Conservation (phyloP, 2,329 filamentous ascomycete genomes). For the Fusarium tuaranense region DNA sequence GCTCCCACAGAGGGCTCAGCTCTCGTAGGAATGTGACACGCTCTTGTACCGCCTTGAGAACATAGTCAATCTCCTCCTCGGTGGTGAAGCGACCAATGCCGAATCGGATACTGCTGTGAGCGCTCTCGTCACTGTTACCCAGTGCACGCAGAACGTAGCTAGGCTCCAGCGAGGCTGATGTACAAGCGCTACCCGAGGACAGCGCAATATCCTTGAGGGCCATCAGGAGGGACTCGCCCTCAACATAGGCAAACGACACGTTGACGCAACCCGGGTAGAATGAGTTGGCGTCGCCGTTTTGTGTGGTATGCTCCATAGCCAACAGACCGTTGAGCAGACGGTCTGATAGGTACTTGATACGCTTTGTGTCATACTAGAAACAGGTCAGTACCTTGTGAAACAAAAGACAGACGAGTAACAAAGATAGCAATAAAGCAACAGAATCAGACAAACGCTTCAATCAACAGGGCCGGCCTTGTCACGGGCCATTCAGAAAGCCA, state of each 20-base stretch:
- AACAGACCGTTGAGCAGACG: conserved; percentile 85
- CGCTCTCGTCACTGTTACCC: conserved; percentile 96
- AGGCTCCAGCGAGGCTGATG: conserved; percentile 94
- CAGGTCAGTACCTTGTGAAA: conserved; percentile 22
- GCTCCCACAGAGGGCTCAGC: conserved; percentile 94
- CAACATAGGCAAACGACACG: conserved; percentile 97
- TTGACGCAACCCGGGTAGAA: conserved; percentile 99
- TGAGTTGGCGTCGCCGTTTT: conserved; percentile 85
- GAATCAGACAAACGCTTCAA: conserved; percentile 76
- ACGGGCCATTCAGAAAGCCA: conserved; percentile 86
- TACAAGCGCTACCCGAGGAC: conserved; percentile 96
- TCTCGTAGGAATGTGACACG: conserved; percentile 94
- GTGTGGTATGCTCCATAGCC: conserved; percentile 88
- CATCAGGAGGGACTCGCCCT: conserved; percentile 98
- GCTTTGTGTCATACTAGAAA: conserved; percentile 88
- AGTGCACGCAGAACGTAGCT: conserved; percentile 95
- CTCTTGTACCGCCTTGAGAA: conserved; percentile 91
- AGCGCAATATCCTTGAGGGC: conserved; percentile 97
- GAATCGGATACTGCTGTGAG: conserved; percentile 97
- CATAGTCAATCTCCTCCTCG: conserved; percentile 95
- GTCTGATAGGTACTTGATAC: conserved; percentile 85
- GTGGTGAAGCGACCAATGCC: conserved; percentile 98
- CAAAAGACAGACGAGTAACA: conserved; percentile 6
- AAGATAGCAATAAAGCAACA: conserved; percentile 1
- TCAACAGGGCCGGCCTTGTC: conserved; percentile 70